phyloP scores from a whole-genome alignment of 164 flowering plant genomes.

The Platanus orientalis region DNA sequence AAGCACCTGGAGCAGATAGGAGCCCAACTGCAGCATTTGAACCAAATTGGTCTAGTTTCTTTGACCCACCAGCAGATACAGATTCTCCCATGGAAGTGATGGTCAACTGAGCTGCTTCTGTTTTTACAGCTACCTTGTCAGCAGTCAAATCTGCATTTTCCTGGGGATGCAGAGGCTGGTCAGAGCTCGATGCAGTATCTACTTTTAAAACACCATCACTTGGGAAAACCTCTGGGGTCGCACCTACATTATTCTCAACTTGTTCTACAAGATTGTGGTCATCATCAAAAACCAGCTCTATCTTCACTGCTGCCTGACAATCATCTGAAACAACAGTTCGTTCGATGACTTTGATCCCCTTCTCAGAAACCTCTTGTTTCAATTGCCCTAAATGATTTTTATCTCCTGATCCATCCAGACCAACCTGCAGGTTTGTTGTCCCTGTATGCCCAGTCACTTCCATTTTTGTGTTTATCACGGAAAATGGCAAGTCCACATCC shows the following conservation, averaged over 20 bases:
- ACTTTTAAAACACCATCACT: neutral
- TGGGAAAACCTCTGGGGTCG: neutral
- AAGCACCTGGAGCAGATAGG: slow-evolving; percentile 1
- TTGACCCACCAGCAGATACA: slow-evolving; percentile 10
- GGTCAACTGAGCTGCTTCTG: neutral
- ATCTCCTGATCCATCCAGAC: slow-evolving; percentile 17
- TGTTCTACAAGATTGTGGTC: slow-evolving; percentile 10
- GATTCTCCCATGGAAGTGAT: slow-evolving; percentile 2
- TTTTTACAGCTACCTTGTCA: slow-evolving; percentile 11
- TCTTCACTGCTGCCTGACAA: slow-evolving; percentile 8
- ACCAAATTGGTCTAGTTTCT: slow-evolving; percentile 1
- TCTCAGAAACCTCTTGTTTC: slow-evolving; percentile 21
- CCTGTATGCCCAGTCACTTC: slow-evolving; percentile 28
- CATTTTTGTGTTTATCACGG: slow-evolving; percentile 15
- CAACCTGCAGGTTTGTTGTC: slow-evolving; percentile 19
- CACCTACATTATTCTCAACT: slow-evolving; percentile 6
- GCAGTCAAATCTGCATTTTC: slow-evolving; percentile 6
- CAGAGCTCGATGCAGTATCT: slow-evolving; percentile 7
- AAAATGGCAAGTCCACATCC: slow-evolving; percentile 39
- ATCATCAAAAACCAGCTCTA: slow-evolving; percentile 14
- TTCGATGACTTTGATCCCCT: too few species aligned
- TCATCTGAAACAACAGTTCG: slow-evolving; percentile 12
- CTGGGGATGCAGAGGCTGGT: neutral
- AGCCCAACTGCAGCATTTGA: slow-evolving; percentile 9
- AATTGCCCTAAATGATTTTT: slow-evolving; percentile 12